Evolutionary conservation across 2,329 filamentous ascomycete genomes (phyloP).

Genomic region (Botrytis byssoidea): DNA sequence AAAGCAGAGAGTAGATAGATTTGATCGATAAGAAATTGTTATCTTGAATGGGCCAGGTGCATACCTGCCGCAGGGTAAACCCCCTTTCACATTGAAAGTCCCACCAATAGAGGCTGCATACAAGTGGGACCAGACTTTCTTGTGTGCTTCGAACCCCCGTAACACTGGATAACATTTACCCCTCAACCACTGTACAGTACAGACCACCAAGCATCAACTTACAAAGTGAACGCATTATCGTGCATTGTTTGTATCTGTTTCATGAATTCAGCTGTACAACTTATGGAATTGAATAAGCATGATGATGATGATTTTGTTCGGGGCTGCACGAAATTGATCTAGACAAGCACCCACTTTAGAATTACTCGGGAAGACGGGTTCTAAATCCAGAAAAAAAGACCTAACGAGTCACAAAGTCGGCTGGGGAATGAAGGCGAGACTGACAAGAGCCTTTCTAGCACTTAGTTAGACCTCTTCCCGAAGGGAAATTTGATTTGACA

Average conservation of each 20-base stretch:
- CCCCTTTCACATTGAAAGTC: slow-evolving; percentile 3
- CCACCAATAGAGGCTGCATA: slow-evolving; percentile 1
- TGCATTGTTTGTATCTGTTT: slow-evolving; percentile 8
- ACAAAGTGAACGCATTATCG: neutral
- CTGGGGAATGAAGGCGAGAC: slow-evolving; percentile 8
- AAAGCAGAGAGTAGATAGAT: slow-evolving; percentile 14
- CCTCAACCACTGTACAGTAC: neutral
- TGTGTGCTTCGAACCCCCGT: neutral
- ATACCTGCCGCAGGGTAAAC: slow-evolving; percentile 7
- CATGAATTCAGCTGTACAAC: neutral
- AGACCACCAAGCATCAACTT: slow-evolving; percentile 2
- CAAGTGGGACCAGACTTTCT: neutral
- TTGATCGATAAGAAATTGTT: slow-evolving; percentile 15
- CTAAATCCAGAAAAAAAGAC: neutral
- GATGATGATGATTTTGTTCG: neutral
- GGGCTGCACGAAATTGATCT: neutral
- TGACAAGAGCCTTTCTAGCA: neutral
- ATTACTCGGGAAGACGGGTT: neutral
- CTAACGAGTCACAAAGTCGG: neutral
- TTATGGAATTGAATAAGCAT: neutral
- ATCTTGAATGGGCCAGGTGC: slow-evolving; percentile 8
- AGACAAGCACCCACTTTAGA: neutral
- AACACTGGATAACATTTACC: neutral
- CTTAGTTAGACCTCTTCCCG: slow-evolving; percentile 6
- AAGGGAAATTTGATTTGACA: slow-evolving; percentile 10